Percentiles rank a stretch among this genome's conserved stretches.
phyloP scores from a whole-genome alignment of 208 protist species.

The Trypanosoma avium region DNA sequence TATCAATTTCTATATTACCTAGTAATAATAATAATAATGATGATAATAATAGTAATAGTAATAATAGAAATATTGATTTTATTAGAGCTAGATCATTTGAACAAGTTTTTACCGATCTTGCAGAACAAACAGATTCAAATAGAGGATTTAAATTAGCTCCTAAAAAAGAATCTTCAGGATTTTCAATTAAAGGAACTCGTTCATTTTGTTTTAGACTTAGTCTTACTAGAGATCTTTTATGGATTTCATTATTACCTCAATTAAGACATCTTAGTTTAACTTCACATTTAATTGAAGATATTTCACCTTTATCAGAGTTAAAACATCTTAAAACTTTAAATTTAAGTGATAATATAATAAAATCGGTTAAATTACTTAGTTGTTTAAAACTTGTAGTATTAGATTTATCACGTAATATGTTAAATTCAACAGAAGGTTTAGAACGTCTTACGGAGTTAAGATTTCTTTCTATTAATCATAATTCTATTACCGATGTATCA shows the following conservation, averaged over 20 bases:
- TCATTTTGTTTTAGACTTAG: slow-evolving; percentile 27
- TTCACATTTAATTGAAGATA: slow-evolving; percentile 51
- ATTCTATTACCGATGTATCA: slow-evolving; percentile 59
- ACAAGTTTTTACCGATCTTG: slow-evolving; percentile 15
- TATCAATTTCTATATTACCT: not conserved
- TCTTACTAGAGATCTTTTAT: slow-evolving; percentile 22
- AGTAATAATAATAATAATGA: not conserved
- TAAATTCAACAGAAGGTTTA: slow-evolving; percentile 49
- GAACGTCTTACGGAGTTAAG: slow-evolving; percentile 35
- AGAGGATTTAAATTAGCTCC: not conserved
- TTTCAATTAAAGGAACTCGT: slow-evolving; percentile 7
- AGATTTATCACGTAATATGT: slow-evolving; percentile 73
- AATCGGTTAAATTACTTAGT: slow-evolving; percentile 39
- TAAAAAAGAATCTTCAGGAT: not conserved
- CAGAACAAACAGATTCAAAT: slow-evolving; percentile 10
- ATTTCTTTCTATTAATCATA: slow-evolving; percentile 88
- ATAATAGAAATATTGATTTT: not conserved
- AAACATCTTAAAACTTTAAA: slow-evolving; percentile 57
- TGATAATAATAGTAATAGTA: not conserved
- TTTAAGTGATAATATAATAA: slow-evolving; percentile 70
- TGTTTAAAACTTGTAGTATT: slow-evolving; percentile 46
- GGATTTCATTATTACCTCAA: slow-evolving; percentile 39
- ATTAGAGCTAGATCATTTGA: slow-evolving; percentile 14
- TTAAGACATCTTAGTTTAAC: slow-evolving; percentile 38
- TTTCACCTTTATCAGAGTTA: slow-evolving; percentile 53